These are phyloP conservation scores for Amanita phalloides DNA, from an alignment of 768 basidiomycete genomes.

Conservation along the genomic window DNA sequence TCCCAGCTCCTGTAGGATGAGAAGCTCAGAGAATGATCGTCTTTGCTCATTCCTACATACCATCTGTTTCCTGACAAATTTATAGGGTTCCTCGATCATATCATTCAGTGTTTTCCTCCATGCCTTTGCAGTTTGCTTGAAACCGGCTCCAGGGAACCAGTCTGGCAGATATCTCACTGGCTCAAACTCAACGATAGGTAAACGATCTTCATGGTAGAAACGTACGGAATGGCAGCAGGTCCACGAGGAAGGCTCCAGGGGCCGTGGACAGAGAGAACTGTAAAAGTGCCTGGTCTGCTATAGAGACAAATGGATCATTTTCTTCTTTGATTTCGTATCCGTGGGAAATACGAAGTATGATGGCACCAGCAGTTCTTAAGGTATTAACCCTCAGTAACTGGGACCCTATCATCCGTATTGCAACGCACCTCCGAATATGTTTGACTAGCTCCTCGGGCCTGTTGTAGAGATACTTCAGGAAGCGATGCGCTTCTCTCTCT, in stretches of 20 bases:
- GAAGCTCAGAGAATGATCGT: background rate
- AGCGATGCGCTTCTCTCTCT: conserved; percentile 26
- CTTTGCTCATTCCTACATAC: conserved; percentile 10
- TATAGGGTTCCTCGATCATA: conserved; percentile 26
- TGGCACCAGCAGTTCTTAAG: conserved; percentile 4
- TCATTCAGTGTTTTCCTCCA: conserved; percentile 22
- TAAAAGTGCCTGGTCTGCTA: conserved; percentile 14
- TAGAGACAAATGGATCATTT: conserved; percentile 20
- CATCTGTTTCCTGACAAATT: conserved; percentile 18
- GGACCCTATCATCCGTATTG: background rate
- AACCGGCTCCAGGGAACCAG: conserved; percentile 39
- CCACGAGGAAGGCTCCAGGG: conserved; percentile 21
- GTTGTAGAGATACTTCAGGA: conserved; percentile 25
- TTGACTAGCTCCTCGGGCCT: conserved; percentile 21
- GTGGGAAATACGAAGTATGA: conserved; percentile 19
- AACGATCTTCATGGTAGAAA: background rate
- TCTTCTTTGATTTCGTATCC: conserved; percentile 18
- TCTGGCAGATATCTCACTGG: conserved; percentile 29
- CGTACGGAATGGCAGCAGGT: conserved; percentile 12
- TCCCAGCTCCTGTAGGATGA: conserved; percentile 13
- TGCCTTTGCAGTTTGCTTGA: conserved; percentile 26
- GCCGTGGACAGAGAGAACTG: conserved; percentile 13
- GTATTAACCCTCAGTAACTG: no score
- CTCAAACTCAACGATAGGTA: conserved; percentile 1
- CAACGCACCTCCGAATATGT: conserved; percentile 25